phyloP scores from a whole-genome alignment of 352 stramenopile species.

The Pilasporangium apinafurcum region DNA sequence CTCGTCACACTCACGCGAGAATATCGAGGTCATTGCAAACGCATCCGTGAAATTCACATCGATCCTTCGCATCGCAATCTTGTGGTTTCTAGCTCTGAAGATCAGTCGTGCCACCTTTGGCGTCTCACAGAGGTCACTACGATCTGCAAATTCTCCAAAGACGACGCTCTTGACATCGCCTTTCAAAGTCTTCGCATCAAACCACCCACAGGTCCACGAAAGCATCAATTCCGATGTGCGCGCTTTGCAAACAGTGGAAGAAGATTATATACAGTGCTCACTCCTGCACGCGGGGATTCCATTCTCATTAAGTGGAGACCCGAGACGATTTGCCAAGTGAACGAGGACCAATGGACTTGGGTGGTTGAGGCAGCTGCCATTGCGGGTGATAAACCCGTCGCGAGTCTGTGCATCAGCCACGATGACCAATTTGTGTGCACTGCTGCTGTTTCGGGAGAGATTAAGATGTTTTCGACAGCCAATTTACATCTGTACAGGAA shows the following conservation, averaged over 20 bases:
- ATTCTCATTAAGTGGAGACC: constrained; percentile 81
- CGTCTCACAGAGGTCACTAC: constrained; percentile 56
- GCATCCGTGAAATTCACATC: constrained; percentile 77
- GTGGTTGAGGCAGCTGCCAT: constrained; percentile 40
- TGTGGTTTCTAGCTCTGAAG: constrained; percentile 69
- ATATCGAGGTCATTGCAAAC: constrained; percentile 70
- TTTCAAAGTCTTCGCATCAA: constrained; percentile 46
- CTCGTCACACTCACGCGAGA: constrained; percentile 67
- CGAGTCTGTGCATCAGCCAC: constrained; percentile 68
- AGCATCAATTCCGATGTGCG: constrained; percentile 80
- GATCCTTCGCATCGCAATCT: constrained; percentile 76
- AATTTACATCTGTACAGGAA: constrained; percentile 50
- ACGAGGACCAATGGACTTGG: constrained; percentile 70
- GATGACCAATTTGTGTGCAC: constrained; percentile 70
- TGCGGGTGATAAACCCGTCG: constrained; percentile 65
- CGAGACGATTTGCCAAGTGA: constrained; percentile 55
- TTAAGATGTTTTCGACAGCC: constrained; percentile 49
- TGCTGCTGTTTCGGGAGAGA: constrained; percentile 64
- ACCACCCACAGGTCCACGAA: constrained; percentile 27
- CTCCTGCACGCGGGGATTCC: constrained; percentile 62
- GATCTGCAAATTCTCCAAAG: constrained; percentile 69
- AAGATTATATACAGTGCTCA: constrained; percentile 69
- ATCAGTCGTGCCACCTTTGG: constrained; percentile 78
- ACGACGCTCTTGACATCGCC: constrained; percentile 63
- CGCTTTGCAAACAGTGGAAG: constrained; percentile 67